These are phyloP conservation scores for Salix suchowensis DNA, from an alignment of 345 rosid genomes.

Conservation along the genomic window DNA sequence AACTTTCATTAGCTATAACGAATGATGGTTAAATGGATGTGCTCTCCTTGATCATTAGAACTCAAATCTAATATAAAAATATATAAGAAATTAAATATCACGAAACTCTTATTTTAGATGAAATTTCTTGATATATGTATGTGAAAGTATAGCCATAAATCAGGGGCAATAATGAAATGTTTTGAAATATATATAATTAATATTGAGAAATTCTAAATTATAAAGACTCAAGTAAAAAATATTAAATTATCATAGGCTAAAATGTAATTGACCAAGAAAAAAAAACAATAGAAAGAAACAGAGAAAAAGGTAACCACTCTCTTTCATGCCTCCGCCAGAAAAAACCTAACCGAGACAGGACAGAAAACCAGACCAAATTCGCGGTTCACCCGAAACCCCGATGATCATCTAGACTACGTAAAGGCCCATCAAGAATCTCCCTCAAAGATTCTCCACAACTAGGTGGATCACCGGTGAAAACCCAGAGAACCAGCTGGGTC, in stretches of 20 bases:
- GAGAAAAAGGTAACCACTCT: neutral
- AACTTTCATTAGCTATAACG: too few relatives aligned
- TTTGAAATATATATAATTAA: neutral
- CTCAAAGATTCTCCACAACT: neutral
- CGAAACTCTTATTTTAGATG: too few relatives aligned
- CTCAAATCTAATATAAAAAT: too few relatives aligned
- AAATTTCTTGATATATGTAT: too few relatives aligned
- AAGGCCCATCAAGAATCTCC: neutral
- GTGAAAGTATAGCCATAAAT: too few relatives aligned
- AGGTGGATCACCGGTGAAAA: constrained; percentile 5
- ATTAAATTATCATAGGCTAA: neutral
- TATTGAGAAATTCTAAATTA: neutral
- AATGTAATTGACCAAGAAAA: neutral
- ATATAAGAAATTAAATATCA: too few relatives aligned
- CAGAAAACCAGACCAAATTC: constrained; percentile 4
- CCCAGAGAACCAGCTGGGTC: constrained; percentile 2
- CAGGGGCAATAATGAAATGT: neutral
- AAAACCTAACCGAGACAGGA: constrained; percentile 1
- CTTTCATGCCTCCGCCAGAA: neutral
- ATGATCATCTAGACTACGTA: neutral
- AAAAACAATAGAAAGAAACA: neutral
- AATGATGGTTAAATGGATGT: too few relatives aligned
- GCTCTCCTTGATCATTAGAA: too few relatives aligned
- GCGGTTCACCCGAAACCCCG: constrained; percentile 9
- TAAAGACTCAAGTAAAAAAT: neutral